Evolutionary conservation across 2,329 filamentous ascomycete genomes (phyloP).

Genomic region (Alternaria alternata): DNA sequence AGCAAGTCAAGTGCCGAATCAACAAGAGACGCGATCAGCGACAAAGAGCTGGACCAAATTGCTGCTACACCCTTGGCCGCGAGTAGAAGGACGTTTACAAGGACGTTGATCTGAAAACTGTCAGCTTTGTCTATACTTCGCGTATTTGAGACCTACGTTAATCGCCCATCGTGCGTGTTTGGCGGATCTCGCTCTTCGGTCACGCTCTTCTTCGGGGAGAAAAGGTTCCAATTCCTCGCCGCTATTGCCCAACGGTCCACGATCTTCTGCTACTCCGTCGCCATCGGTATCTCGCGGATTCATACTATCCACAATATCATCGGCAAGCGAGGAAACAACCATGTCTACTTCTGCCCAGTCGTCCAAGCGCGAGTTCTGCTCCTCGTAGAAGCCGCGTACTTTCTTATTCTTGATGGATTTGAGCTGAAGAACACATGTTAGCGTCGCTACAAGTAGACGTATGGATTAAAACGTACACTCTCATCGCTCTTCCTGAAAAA

Average conservation of each 20-base stretch:
- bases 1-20: constrained; percentile 69
- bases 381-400: constrained; percentile 63
- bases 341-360: constrained; percentile 68
- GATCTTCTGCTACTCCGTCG: constrained; percentile 63
- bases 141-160: constrained; percentile 51
- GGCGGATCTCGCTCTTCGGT: constrained; percentile 57
- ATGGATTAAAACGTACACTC: constrained; percentile 44
- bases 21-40: constrained; percentile 67
- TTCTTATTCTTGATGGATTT: constrained; percentile 62
- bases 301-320: constrained; percentile 68
- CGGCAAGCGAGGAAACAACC: constrained; percentile 63
- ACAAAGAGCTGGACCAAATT: constrained; percentile 65
- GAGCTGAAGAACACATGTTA: constrained; percentile 41
- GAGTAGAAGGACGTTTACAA: constrained; percentile 67
- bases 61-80: constrained; percentile 65
- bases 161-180: constrained; percentile 65
- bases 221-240: constrained; percentile 63
- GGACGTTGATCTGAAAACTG: constrained; percentile 60
- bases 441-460: neutral
- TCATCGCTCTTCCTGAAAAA: constrained; percentile 60
- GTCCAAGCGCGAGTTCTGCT: constrained; percentile 63
- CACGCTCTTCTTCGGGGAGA: constrained; percentile 63
- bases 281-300: constrained; percentile 63
- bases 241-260: constrained; percentile 59
- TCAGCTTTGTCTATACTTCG: constrained; percentile 2